A percentile compares a stretch with the other conserved stretches of the same genome.
These are phyloP conservation scores for Xanthoceras sorbifolium DNA, from an alignment of 345 rosid species.

Conservation along the genomic window DNA sequence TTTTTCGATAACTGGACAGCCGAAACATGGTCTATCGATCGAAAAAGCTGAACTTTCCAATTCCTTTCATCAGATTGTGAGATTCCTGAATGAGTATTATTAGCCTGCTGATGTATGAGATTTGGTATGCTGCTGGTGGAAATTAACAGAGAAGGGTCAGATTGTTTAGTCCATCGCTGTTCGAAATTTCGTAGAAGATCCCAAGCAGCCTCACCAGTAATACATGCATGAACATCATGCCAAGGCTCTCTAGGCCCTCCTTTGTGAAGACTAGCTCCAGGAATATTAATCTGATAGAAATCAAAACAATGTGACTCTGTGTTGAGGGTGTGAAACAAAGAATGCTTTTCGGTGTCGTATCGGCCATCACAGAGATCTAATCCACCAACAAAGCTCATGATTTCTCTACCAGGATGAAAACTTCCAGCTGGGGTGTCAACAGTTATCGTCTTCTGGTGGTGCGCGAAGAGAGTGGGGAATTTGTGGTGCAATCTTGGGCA, in stretches of 20 bases:
- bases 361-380: conserved; percentile 83
- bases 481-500: conserved; percentile 70
- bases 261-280: conserved; percentile 63
- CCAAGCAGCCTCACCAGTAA: conserved; percentile 75
- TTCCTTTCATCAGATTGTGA: conserved; percentile 31
- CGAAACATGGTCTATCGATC: conserved; percentile 72
- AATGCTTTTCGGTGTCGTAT: conserved; percentile 80
- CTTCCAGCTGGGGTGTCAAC: conserved; percentile 45
- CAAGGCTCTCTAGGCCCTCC: conserved; percentile 97
- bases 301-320: conserved; percentile 43
- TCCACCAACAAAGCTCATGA: conserved; percentile 84
- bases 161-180: conserved; percentile 84
- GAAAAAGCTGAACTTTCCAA: conserved; percentile 81
- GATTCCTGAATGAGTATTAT: conserved; percentile 29
- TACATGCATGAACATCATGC: conserved; percentile 80
- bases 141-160: conserved; percentile 56
- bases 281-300: conserved; percentile 71
- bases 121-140: conserved; percentile 41
- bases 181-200: conserved; percentile 75
- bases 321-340: conserved; percentile 66
- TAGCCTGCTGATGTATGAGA: conserved; percentile 33
- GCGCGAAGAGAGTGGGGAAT: conserved; percentile 79
- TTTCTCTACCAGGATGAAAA: conserved; percentile 49
- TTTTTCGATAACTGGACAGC: conserved; percentile 52
- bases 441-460: conserved; percentile 83